Base-by-base conservation (phyloP, 2,329 filamentous ascomycete genomes). In the Blastomyces gilchristii region DNA sequence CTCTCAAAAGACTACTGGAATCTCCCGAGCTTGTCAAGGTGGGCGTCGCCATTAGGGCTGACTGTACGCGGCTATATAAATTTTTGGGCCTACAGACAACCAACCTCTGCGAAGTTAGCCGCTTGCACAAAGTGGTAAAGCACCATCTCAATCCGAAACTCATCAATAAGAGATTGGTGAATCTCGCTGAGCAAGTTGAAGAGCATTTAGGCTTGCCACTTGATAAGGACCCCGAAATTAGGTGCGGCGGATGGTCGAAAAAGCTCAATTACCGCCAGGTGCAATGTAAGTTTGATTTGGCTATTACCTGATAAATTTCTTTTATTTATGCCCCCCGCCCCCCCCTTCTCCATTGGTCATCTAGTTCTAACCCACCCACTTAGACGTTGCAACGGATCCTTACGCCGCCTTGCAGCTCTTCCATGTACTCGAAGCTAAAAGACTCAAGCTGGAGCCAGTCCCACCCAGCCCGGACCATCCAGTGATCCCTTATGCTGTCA, bases 361-460 rank as follows among this genome's bases (percentile, higher is more conserved):
- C 25, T 43, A 25, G 22, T 25, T 28, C 39, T 41, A 58, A 58
- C 25, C n/a, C 7, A 54, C 18, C 2, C 14, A 18, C 49, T 31
- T 68, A 89, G 87, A 92, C 74, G 86, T 90, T 11, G 91, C 90
- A 14, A 87, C 89, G 0, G 91, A 96, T 73, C 88, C 90, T 0
- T 97, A 96, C 71, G 91, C 89, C 64, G 84, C 86, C 53, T 75
- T 88, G 12, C 87, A 90, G 63, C 78, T 97, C 1, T 96, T 85
- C 70, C 80, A 90, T 64, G 81, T 82, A 0, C 78, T 96, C 54
- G 87, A 97, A 63, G 76, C 83, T 59, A 84, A 88, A 69, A 37
- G 53, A 22, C 37, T 52, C 43, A 28, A 60, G 41, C 39, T 58
- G 18, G 4, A 28, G 56, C 56, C 56, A 28, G 39, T 58, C 25